Evolutionary conservation across 2,329 filamentous ascomycete genomes (phyloP), one percentile per base, ranked within the genome.

Genomic region (Ophiostoma triangulosporum): DNA sequence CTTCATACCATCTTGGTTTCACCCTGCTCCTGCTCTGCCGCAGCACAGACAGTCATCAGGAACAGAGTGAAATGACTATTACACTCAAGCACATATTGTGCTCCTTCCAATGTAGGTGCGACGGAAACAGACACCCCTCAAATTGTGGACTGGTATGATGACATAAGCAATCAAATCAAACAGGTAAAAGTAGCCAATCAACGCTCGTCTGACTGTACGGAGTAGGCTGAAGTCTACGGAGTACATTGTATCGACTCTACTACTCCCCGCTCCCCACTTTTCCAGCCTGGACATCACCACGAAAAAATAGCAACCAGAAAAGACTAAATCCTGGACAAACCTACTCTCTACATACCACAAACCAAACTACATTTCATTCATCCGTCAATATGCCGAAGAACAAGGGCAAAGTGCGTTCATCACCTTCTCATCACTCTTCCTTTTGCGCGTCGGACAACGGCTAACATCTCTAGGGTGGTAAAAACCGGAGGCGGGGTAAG

Each of bases 401-500:
- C 72, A 96, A 96, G 84, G 90, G 90, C 90, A 96, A 95, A 76
- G 89, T 95, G 48, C 40, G 58, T 38, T 9, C 31, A 22, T 48
- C 22, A 24, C 26, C 20, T 29, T 20, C 22, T 35, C n/a, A n/a
- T n/a, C n/a, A n/a, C n/a, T n/a, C 32, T 7, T 4, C 35, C n/a
- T 3, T 20, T 11, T 35, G 32, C 2, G 2, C 32, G 32, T 35
- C 15, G 14, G 14, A 17, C 15, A 3, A 26, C 11, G 5, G 38
- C 38, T 49, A 17, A 51, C 48, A 17, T 2, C n/a, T 22, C 38
- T 45, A 60, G 91, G 59, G 91, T 72, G 91, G 91, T 76, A 97
- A 97, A 81, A 97, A 97, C 76, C 79, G 91, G 73, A 86, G 91
- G 81, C 83, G 93, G 75, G 91, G 91, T 74, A 97, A 96, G 85